Evolutionary conservation across 805 yeast genomes (phyloP), one percentile per base, ranked within the genome.

Genomic region (Suhomyces sp.): DNA sequence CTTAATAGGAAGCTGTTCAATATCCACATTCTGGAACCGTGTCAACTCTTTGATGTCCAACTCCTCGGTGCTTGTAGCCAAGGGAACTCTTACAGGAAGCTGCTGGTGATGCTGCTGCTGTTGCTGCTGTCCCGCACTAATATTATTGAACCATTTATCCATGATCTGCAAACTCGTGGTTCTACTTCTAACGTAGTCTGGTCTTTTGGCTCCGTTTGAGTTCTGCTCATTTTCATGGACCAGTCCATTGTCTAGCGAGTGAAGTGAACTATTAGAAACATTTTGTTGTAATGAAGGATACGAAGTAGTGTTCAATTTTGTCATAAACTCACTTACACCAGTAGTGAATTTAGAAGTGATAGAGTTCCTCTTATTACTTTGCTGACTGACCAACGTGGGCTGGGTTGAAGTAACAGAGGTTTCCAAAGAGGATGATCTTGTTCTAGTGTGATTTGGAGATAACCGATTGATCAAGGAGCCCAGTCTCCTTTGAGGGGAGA

Each of bases 321-420:
- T 65, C 69, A 68, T 67, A 27, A 68, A 60, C 37, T 68, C 72
- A 11, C 61, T 42, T 6, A 68, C 64, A 1, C 73, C 72, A n/a
- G 43, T 52, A n/a, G 67, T 53, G 27, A 67, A 48, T 44, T 65
- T 68, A 15, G 64, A 51, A n/a, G 68, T 60, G 11, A 63, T 55
- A 8, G 66, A 57, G 36, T 53, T 59, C 20, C 61, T 48, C 36
- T 60, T 56, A 22, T 17, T 15, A 9, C 13, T 21, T 19, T n/a
- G 15, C 12, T 10, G 14, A 7, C 20, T 35, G 6, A 44, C 27
- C n/a, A 41, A 15, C 19, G 44, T 40, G n/a, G 43, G 19, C 35
- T 26, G 31, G 21, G 19, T n/a, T 5, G 16, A 5, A 4, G 24
- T 25, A n/a, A 19, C 27, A 24, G 40, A 35, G 16, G 28, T 43